Percentiles rank a stretch among this genome's conserved stretches.
These are phyloP conservation scores for Hemisphaericaspora nanyangensis DNA, from an alignment of 805 yeast species.

Conservation along the genomic window DNA sequence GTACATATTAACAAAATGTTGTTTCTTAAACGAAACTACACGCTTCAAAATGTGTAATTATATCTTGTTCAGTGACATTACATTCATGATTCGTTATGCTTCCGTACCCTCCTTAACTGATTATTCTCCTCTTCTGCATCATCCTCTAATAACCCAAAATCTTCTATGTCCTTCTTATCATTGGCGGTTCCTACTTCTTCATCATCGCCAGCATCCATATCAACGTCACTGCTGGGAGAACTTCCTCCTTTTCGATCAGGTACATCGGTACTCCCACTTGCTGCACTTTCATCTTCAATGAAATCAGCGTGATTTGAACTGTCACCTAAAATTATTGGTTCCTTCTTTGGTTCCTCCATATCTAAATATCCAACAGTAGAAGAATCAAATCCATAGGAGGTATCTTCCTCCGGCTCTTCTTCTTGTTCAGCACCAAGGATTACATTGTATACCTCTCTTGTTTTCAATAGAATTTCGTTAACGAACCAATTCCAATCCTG, in stretches of 20 bases:
- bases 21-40: neutral
- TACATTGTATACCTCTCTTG: constrained; percentile 54
- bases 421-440: constrained; percentile 48
- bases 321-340: constrained; percentile 33
- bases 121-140: constrained; percentile 23
- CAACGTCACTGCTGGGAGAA: constrained; percentile 1
- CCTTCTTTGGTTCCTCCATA: constrained; percentile 23
- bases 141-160: constrained; percentile 27
- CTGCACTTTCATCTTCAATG: constrained; percentile 16
- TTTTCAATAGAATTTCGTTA: constrained; percentile 44
- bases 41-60: too few species aligned
- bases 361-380: constrained; percentile 38
- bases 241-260: neutral
- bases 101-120: constrained; percentile 41
- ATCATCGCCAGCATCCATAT: constrained; percentile 9
- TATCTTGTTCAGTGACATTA: too few species aligned
- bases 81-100: constrained; percentile 22
- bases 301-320: constrained; percentile 30
- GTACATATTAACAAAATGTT: neutral
- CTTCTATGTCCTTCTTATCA: constrained; percentile 14
- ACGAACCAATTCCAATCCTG: constrained; percentile 52
- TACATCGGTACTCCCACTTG: neutral
- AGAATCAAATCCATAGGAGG: constrained; percentile 24
- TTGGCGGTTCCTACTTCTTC: constrained; percentile 17
- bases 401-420: constrained; percentile 10